phyloP scores from a whole-genome alignment of 805 yeast genomes.

The Candida methanosorbosa region DNA sequence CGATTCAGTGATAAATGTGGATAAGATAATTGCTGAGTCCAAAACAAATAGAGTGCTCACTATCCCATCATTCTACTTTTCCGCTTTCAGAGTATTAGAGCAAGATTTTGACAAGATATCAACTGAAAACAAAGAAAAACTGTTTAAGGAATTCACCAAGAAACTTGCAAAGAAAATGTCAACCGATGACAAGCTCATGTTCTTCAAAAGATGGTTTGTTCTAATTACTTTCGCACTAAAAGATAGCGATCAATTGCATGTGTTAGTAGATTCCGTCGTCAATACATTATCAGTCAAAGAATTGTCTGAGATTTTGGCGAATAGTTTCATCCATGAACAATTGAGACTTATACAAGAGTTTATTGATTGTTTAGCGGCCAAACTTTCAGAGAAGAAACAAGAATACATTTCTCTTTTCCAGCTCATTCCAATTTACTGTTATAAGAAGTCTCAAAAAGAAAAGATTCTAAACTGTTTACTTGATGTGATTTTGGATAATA shows the following conservation, averaged over 20 bases:
- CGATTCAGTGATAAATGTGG: constrained; percentile 5
- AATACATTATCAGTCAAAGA: constrained; percentile 8
- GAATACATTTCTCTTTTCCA: constrained; percentile 4
- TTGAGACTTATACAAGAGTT: constrained; percentile 22
- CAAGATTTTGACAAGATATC: constrained; percentile 19
- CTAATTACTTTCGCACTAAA: constrained; percentile 29
- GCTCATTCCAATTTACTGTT: constrained; percentile 43
- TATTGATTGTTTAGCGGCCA: constrained; percentile 6
- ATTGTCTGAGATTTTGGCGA: constrained; percentile 19
- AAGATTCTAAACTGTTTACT: constrained; percentile 17
- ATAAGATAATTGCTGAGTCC: constrained; percentile 1
- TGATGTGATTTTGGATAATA: constrained; percentile 2
- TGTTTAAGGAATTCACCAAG: constrained; percentile 4
- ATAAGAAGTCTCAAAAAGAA: constrained; percentile 25
- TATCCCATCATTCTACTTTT: constrained; percentile 6
- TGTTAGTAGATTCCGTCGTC: constrained; percentile 23
- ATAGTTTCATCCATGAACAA: constrained; percentile 43
- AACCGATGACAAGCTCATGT: constrained; percentile 10
- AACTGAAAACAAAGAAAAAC: background rate
- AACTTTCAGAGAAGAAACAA: background rate
- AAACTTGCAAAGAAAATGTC: constrained; percentile 16
- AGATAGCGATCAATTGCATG: constrained; percentile 16
- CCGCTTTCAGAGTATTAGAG: constrained; percentile 35
- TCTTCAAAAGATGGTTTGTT: constrained; percentile 49
- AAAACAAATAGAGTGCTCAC: constrained; percentile 1